These are phyloP conservation scores for Paraphoma sp. DNA, from an alignment of 2,329 filamentous ascomycete genomes.

Conservation along the genomic window DNA sequence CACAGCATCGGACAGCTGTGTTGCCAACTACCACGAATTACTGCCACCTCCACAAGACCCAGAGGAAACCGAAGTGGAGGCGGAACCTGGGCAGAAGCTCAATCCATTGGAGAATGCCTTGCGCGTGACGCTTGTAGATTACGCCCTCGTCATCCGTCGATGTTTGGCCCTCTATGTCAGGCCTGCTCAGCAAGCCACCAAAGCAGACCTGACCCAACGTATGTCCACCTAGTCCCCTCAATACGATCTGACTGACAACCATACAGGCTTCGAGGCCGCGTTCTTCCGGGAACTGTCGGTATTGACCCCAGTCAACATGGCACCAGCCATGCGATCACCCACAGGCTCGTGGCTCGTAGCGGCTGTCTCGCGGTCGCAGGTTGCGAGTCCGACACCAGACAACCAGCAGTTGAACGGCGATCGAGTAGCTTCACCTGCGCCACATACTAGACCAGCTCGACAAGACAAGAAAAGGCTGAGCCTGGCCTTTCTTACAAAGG, in stretches of 20 bases:
- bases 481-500: constrained; percentile 47
- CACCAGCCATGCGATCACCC: constrained; percentile 39
- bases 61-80: constrained; percentile 43
- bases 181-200: constrained; percentile 66
- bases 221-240: constrained; percentile 48
- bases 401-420: constrained; percentile 34
- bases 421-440: constrained; percentile 24
- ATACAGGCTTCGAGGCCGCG: constrained; percentile 53
- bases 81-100: constrained; percentile 45
- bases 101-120: constrained; percentile 76
- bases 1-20: constrained; percentile 74
- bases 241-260: constrained; percentile 24
- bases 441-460: constrained; percentile 33
- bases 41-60: constrained; percentile 60
- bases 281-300: constrained; percentile 53
- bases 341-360: constrained; percentile 42
- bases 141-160: constrained; percentile 85
- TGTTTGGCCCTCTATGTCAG: constrained; percentile 74
- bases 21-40: constrained; percentile 78
- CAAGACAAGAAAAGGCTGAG: constrained; percentile 50
- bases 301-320: constrained; percentile 45
- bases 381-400: constrained; percentile 32
- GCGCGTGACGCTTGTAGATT: constrained; percentile 84
- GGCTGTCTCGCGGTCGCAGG: constrained; percentile 34
- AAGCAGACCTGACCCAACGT: constrained; percentile 68